phyloP scores from a whole-genome alignment of 2,329 filamentous ascomycete species.

The Ceratocystis alfenasii region DNA sequence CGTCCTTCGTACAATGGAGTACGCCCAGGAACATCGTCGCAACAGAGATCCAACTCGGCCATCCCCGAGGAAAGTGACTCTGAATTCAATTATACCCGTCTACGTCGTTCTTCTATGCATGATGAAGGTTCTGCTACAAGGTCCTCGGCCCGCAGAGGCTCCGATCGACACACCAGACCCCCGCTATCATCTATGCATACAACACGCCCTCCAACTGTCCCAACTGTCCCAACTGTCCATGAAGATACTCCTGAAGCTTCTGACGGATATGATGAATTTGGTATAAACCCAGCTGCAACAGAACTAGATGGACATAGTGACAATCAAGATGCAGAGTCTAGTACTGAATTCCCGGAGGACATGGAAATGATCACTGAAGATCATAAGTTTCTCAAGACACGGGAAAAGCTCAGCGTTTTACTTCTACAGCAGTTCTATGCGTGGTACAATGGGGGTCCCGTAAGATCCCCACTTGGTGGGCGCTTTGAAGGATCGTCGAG shows the following conservation, averaged over 20 bases:
- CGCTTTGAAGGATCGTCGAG: background rate
- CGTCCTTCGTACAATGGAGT: conserved; percentile 11
- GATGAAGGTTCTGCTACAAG: conserved; percentile 5
- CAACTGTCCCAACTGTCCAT: conserved; percentile 8
- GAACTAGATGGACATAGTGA: conserved; percentile 13
- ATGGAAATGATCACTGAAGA: conserved; percentile 8
- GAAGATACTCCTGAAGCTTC: background rate
- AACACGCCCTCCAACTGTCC: background rate
- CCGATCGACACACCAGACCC: background rate
- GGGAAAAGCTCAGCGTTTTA: background rate
- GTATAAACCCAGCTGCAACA: conserved; percentile 3
- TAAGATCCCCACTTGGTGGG: conserved; percentile 4
- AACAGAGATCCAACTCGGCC: conserved; percentile 14
- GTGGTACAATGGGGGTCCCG: background rate
- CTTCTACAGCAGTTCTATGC: background rate
- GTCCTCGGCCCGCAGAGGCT: conserved; percentile 1
- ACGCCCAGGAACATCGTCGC: conserved; percentile 12
- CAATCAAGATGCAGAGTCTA: background rate
- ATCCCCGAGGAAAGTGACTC: conserved; percentile 14
- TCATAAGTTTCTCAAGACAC: conserved; percentile 11
- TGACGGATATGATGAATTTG: conserved; percentile 7
- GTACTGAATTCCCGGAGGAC: conserved; percentile 12
- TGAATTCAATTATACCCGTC: background rate
- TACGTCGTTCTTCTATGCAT: conserved; percentile 2
- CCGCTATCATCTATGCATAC: background rate